A percentile compares a stretch with the other conserved stretches of the same genome.
Evolutionary conservation across 2,329 filamentous ascomycete species (phyloP).

Genomic region (Rugonectria rugulosa): DNA sequence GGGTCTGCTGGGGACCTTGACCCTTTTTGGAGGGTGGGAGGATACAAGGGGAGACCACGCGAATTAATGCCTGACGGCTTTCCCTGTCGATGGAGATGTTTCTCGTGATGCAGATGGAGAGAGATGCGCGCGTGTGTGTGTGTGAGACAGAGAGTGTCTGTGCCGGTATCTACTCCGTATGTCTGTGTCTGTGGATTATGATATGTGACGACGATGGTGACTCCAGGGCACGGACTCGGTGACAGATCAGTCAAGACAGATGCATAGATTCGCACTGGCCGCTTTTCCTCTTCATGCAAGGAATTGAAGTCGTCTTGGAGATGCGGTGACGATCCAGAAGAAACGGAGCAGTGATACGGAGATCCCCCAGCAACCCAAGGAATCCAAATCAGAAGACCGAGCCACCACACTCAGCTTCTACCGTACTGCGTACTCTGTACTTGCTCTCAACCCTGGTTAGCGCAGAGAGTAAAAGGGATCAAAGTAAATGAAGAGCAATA

Average conservation of each 20-base stretch:
- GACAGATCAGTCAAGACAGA: neutral
- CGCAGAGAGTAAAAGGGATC: slow-evolving; percentile 1
- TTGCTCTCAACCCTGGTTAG: slow-evolving; percentile 14
- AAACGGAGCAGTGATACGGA: slow-evolving; percentile 5
- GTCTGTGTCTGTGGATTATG: slow-evolving; percentile 1
- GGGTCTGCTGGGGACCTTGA: slow-evolving; percentile 28
- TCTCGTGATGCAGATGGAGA: slow-evolving; percentile 20
- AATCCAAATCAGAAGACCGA: neutral
- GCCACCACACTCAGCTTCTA: neutral
- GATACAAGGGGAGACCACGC: slow-evolving; percentile 14
- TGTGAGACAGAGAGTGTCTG: neutral
- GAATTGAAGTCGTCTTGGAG: neutral
- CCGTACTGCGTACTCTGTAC: slow-evolving; percentile 5
- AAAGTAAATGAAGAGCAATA: slow-evolving; percentile 3
- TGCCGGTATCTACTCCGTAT: neutral
- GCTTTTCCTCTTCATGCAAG: neutral
- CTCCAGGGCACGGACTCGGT: slow-evolving; percentile 1
- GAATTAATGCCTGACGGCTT: slow-evolving; percentile 22
- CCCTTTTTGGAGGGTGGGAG: neutral
- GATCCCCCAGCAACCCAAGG: neutral
- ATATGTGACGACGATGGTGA: neutral
- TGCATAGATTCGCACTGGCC: neutral
- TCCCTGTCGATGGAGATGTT: slow-evolving; percentile 14
- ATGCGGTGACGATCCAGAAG: neutral
- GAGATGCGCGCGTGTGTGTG: no score